Conservation (phyloP, 2,329 filamentous ascomycete genomes). For the Botrytis sinoallii region DNA sequence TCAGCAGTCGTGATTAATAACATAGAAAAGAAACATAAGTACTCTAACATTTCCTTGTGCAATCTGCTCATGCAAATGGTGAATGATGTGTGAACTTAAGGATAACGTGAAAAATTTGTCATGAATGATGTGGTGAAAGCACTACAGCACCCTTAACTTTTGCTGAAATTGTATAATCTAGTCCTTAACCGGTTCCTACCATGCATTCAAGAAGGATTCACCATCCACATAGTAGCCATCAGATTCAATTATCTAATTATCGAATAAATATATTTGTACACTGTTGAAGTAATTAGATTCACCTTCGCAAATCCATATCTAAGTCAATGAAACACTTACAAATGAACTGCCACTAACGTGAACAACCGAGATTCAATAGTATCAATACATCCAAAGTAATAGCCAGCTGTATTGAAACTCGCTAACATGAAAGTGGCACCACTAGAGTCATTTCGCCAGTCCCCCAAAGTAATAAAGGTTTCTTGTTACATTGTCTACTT, state of each 20-base stretch:
- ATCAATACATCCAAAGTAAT: neutral
- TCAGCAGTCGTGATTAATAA: neutral
- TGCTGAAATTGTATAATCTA: neutral
- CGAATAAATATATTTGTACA: neutral
- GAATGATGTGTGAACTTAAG: neutral
- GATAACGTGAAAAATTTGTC: rapidly evolving
- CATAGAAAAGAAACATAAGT: neutral
- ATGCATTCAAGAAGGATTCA: neutral
- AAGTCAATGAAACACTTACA: rapidly evolving
- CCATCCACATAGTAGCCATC: no score
- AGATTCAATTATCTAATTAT: neutral
- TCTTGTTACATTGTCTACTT: neutral
- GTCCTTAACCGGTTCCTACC: neutral
- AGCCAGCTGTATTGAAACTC: neutral
- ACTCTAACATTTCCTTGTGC: neutral
- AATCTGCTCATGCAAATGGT: neutral
- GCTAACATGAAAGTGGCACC: neutral
- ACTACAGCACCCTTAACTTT: neutral
- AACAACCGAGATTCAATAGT: neutral
- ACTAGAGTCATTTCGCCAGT: neutral
- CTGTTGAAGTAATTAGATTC: neutral
- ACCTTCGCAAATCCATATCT: neutral
- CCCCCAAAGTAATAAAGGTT: neutral
- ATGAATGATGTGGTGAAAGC: rapidly evolving
- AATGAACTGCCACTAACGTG: neutral